phyloP scores from a whole-genome alignment of 2,329 filamentous ascomycete species.

The Ophiostoma fasciatum region DNA sequence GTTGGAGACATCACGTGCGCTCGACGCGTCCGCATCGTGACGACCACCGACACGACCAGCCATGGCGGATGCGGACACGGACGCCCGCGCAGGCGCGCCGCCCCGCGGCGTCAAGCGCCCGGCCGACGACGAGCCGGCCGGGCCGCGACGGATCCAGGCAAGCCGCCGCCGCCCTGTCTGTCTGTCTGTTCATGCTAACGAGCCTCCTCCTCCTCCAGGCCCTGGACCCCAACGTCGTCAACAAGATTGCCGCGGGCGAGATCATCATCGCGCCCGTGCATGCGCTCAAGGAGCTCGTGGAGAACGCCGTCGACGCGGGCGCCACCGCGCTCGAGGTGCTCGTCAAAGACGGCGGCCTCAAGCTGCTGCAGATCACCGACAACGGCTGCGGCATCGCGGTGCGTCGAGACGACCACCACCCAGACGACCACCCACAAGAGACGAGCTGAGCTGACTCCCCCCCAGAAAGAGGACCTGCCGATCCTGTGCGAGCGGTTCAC shows the following conservation, averaged over 20 bases:
- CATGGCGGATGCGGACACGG: too few relatives aligned
- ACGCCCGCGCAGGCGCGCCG: too few relatives aligned
- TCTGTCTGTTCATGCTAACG: neutral
- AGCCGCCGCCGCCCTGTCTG: slow-evolving; percentile 10
- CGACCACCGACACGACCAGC: too few relatives aligned
- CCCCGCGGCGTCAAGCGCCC: slow-evolving; percentile 9
- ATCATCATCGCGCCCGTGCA: slow-evolving; percentile 97
- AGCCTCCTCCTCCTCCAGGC: slow-evolving; percentile 35
- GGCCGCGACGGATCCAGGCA: slow-evolving; percentile 31
- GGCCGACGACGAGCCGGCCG: slow-evolving; percentile 1
- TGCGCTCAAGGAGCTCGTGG: slow-evolving; percentile 88
- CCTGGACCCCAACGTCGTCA: slow-evolving; percentile 82
- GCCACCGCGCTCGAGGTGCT: slow-evolving; percentile 81
- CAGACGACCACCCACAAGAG: too few relatives aligned
- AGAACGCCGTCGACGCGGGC: slow-evolving; percentile 96
- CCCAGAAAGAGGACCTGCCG: slow-evolving; percentile 71
- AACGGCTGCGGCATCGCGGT: slow-evolving; percentile 94
- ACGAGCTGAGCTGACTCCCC: slow-evolving; percentile 2
- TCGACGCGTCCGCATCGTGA: too few relatives aligned
- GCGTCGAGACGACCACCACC: slow-evolving; percentile 9
- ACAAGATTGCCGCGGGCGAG: slow-evolving; percentile 96
- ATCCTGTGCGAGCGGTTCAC: slow-evolving; percentile 95
- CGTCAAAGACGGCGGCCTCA: slow-evolving; percentile 89
- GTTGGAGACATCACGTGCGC: too few relatives aligned
- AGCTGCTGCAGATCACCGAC: slow-evolving; percentile 90